phyloP scores from a whole-genome alignment of 495 filamentous ascomycete species.

The Hypomontagnella submonticulosa region DNA sequence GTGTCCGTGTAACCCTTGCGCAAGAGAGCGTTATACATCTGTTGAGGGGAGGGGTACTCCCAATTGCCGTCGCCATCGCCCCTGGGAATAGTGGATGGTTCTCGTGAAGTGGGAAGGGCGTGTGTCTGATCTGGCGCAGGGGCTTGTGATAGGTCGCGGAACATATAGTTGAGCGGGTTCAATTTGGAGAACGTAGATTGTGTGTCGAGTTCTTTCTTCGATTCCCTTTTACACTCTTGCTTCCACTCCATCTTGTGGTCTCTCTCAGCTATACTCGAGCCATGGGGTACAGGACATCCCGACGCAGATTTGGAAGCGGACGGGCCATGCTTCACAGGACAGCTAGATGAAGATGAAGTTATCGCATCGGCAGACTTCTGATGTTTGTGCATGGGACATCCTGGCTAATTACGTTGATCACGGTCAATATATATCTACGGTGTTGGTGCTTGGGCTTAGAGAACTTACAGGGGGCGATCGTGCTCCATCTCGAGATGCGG shows the following conservation, averaged over 20 bases:
- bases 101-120: conserved; percentile 78
- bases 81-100: conserved; percentile 85
- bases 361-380: conserved; percentile 59
- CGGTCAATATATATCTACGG: conserved; percentile 45
- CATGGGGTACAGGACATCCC: conserved; percentile 64
- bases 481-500: conserved; percentile 48
- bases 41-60: conserved; percentile 98
- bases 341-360: conserved; percentile 51
- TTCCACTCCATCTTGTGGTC: conserved; percentile 35
- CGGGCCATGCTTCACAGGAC: conserved; percentile 63
- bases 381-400: conserved; percentile 88
- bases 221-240: conserved; percentile 1
- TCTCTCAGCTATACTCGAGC: conserved; percentile 51
- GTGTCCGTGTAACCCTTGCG: conserved; percentile 96
- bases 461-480: conserved; percentile 75
- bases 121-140: conserved; percentile 77
- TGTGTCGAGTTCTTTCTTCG: conserved; percentile 38
- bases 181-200: conserved; percentile 72
- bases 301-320: conserved; percentile 55
- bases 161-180: conserved; percentile 98
- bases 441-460: conserved; percentile 2
- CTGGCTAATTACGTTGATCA: conserved; percentile 66
- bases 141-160: conserved; percentile 80
- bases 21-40: conserved; percentile 98
- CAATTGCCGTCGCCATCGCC: conserved; percentile 81